A percentile compares a stretch with the other conserved stretches of the same genome.
phyloP scores from a whole-genome alignment of 2,329 filamentous ascomycete species.

The Phialophora expanda region DNA sequence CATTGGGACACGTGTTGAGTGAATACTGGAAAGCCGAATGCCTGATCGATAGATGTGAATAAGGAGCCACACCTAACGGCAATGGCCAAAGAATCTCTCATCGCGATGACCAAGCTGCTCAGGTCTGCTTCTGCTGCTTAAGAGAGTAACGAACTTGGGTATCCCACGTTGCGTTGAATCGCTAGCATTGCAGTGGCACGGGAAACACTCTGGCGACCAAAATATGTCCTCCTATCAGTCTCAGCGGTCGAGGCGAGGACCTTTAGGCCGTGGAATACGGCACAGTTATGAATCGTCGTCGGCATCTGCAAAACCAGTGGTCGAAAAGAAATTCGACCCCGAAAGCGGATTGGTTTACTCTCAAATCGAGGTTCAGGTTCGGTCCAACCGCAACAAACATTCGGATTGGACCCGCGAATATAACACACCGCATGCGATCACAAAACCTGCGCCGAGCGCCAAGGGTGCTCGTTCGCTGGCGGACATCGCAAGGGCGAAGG shows the following conservation, averaged over 20 bases:
- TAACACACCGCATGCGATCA: slow-evolving; percentile 28
- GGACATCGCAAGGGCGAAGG: slow-evolving; percentile 31
- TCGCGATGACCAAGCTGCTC: slow-evolving; percentile 38
- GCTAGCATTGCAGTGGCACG: not conserved
- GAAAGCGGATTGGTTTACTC: slow-evolving; percentile 37
- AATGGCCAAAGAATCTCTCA: slow-evolving; percentile 38
- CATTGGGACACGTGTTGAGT: not conserved
- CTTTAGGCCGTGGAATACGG: not conserved
- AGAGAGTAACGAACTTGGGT: not conserved
- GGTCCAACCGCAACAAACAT: slow-evolving; percentile 22
- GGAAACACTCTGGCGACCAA: not conserved
- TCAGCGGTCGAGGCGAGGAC: not conserved
- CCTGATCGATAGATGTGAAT: not conserved
- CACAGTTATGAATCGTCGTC: not conserved
- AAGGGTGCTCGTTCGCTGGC: slow-evolving; percentile 35
- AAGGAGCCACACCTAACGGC: slow-evolving; percentile 2
- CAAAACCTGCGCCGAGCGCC: slow-evolving; percentile 15
- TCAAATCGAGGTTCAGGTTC: slow-evolving; percentile 32
- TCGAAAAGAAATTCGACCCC: slow-evolving; percentile 28
- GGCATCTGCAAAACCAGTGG: not conserved
- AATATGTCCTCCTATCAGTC: not conserved
- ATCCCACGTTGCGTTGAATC: not conserved
- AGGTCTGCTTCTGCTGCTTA: slow-evolving; percentile 19
- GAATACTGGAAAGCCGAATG: not conserved
- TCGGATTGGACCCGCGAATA: slow-evolving; percentile 36